Conservation (phyloP, 495 filamentous ascomycete genomes). For the Articulospora tetracladia region DNA sequence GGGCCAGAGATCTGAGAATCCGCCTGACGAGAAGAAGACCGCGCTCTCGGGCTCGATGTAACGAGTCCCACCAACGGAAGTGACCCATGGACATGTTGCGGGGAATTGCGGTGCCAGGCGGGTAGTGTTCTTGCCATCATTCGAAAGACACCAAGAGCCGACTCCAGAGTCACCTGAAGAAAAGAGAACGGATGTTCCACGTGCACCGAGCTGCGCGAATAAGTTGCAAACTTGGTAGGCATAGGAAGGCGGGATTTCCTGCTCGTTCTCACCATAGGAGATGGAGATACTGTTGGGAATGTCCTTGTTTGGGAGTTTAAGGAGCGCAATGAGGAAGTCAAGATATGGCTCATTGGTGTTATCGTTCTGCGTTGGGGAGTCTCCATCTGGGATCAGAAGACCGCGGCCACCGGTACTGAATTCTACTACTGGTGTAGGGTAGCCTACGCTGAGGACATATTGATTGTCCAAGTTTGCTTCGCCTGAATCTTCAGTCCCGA, state of each 20-base stretch:
- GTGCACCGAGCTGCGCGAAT: conserved; percentile 67
- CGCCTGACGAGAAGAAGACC: conserved; percentile 57
- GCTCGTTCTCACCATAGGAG: conserved; percentile 68
- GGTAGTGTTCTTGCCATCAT: conserved; percentile 58
- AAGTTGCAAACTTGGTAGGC: conserved; percentile 62
- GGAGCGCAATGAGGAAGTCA: conserved; percentile 69
- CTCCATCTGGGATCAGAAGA: conserved; percentile 50
- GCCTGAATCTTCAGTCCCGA: conserved; percentile 33
- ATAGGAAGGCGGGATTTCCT: conserved; percentile 61
- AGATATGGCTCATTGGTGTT: conserved; percentile 76
- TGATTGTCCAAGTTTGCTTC: conserved; percentile 74
- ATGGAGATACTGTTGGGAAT: conserved; percentile 73
- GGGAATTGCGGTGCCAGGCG: conserved; percentile 69
- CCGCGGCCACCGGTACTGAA: conserved; percentile 65
- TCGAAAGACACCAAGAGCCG: conserved; percentile 56
- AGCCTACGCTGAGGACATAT: conserved; percentile 57
- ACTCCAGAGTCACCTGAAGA: conserved; percentile 69
- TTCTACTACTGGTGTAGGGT: conserved; percentile 54
- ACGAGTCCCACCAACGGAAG: conserved; percentile 67
- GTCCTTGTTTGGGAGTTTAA: conserved; percentile 47
- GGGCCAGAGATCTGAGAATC: conserved; percentile 66
- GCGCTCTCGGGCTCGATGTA: conserved; percentile 52
- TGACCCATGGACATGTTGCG: conserved; percentile 73
- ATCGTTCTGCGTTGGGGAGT: conserved; percentile 36
- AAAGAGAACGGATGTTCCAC: conserved; percentile 69